Percentiles rank a stretch among this genome's conserved stretches.
Conservation (phyloP, 805 yeast genomes). For the Starmerella stellata region DNA sequence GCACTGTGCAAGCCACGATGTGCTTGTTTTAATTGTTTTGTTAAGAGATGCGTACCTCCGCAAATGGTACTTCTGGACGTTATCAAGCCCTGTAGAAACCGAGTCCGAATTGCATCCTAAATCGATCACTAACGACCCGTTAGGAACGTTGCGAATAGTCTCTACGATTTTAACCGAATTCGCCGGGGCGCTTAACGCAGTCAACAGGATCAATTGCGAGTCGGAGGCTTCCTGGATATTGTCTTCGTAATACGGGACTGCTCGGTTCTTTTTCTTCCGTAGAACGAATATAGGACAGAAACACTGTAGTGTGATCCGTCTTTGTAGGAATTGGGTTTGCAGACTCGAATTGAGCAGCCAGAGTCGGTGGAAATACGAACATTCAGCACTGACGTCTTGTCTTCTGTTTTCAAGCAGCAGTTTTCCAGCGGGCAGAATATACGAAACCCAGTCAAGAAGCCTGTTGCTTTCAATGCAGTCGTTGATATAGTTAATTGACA, state of each 20-base stretch:
- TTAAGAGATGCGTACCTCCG: slow-evolving; percentile 8
- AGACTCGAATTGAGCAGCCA: slow-evolving; percentile 15
- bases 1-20: slow-evolving; percentile 22
- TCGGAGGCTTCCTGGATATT: background rate
- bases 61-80: slow-evolving; percentile 7
- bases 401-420: slow-evolving; percentile 18
- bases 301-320: slow-evolving; percentile 12
- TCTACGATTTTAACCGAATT: slow-evolving; percentile 5
- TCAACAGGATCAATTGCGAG: slow-evolving; percentile 6
- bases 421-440: slow-evolving; percentile 55
- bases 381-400: slow-evolving; percentile 17
- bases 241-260: background rate
- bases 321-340: slow-evolving; percentile 17
- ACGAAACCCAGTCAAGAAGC: slow-evolving; percentile 32
- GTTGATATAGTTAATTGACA: slow-evolving; percentile 26
- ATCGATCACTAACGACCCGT: slow-evolving; percentile 14
- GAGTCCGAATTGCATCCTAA: slow-evolving; percentile 5
- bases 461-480: slow-evolving; percentile 28
- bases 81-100: slow-evolving; percentile 1
- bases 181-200: slow-evolving; percentile 8
- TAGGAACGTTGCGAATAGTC: slow-evolving; percentile 4
- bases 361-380: slow-evolving; percentile 12
- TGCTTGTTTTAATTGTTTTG: slow-evolving; percentile 9
- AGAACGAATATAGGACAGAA: slow-evolving; percentile 14
- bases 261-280: background rate